Evolutionary conservation across 805 yeast species (phyloP).

Genomic region (Ascoidea tarda): DNA sequence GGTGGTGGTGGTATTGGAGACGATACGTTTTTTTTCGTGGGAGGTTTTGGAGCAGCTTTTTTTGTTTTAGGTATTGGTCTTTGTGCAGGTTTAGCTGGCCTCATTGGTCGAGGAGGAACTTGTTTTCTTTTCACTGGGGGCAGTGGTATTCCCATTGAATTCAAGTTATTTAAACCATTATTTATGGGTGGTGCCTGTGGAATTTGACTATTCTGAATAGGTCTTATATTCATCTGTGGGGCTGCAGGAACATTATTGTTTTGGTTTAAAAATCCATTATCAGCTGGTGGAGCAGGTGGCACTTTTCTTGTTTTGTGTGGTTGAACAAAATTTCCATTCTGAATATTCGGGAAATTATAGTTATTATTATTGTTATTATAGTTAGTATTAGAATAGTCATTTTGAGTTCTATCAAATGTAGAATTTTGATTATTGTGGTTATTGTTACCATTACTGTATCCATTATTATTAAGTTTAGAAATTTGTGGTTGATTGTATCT

Average conservation of each 20-base stretch:
- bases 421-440: no score
- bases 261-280: constrained; percentile 9
- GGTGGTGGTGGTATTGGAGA: constrained; percentile 35
- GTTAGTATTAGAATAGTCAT: no score
- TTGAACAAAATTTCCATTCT: no score
- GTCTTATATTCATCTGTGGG: background rate
- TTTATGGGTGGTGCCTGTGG: background rate
- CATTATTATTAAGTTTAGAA: background rate
- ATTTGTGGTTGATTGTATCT: constrained; percentile 4
- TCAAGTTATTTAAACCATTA: background rate
- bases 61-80: constrained; percentile 11
- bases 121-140: background rate
- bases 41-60: constrained; percentile 23
- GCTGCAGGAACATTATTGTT: constrained; percentile 5
- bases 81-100: constrained; percentile 13
- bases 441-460: no score
- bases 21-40: constrained; percentile 13
- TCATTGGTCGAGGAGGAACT: constrained; percentile 8
- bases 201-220: background rate
- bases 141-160: background rate
- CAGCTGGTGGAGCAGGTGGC: constrained; percentile 17
- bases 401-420: no score
- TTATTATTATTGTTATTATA: no score
- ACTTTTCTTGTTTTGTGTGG: constrained; percentile 9
- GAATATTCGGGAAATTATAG: no score